Percentiles rank a stretch among this genome's conserved stretches.
phyloP scores from a whole-genome alignment of 306 rosid genomes.

The Cucumis cinereus region DNA sequence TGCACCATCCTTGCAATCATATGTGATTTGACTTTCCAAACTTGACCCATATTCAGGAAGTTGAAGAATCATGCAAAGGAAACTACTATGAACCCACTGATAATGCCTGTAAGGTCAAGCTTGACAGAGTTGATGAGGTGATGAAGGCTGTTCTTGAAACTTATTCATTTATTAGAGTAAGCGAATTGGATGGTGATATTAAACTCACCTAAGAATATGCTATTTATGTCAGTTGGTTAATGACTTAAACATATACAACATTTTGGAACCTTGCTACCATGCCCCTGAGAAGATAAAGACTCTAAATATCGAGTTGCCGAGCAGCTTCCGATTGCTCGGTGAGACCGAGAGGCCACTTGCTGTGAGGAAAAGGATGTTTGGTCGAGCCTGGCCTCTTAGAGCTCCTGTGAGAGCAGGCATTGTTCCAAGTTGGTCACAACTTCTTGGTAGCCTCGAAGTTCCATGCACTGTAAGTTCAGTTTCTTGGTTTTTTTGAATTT shows the following conservation, averaged over 20 bases:
- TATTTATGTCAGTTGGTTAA: conserved; percentile 35
- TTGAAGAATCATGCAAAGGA: conserved; percentile 37
- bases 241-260: conserved; percentile 60
- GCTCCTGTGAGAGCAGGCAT: conserved; percentile 82
- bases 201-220: conserved; percentile 6
- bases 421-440: conserved; percentile 85
- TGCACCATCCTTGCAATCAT: background rate
- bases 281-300: conserved; percentile 20
- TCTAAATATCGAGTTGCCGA: conserved; percentile 31
- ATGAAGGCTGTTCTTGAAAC: conserved; percentile 8
- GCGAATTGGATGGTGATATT: conserved; percentile 6
- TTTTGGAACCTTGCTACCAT: conserved; percentile 91
- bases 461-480: conserved; percentile 71
- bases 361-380: conserved; percentile 86
- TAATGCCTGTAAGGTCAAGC: conserved; percentile 29
- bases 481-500: background rate
- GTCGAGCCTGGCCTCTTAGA: conserved; percentile 93
- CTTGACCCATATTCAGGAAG: conserved; percentile 30
- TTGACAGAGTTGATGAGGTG: conserved; percentile 55
- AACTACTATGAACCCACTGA: conserved; percentile 29
- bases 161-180: background rate
- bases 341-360: conserved; percentile 70
- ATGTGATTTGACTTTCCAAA: background rate
- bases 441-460: conserved; percentile 22
- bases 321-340: conserved; percentile 64